These are phyloP conservation scores for Camellia japonica DNA, from an alignment of 148 eudicot genomes.

Conservation along the genomic window DNA sequence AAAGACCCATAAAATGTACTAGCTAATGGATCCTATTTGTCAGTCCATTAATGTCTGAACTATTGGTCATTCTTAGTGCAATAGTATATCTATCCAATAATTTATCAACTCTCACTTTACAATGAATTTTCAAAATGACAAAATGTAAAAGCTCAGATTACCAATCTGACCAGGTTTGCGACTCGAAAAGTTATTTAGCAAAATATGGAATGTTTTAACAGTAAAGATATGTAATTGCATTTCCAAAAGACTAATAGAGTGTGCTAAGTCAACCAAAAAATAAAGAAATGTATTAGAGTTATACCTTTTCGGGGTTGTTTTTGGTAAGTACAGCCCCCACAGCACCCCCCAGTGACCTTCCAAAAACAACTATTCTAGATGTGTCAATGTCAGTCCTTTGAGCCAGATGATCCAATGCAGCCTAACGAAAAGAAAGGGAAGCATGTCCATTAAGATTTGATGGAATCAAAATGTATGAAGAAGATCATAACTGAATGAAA, in stretches of 20 bases:
- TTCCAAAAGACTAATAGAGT: not conserved
- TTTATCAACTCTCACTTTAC: not conserved
- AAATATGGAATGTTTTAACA: not conserved
- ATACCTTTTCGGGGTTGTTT: slow-evolving; percentile 92
- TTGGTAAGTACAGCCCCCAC: slow-evolving; percentile 80
- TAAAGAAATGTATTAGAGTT: not conserved
- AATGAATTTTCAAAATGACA: not conserved
- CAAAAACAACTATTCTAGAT: slow-evolving; percentile 83
- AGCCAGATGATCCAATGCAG: slow-evolving; percentile 87
- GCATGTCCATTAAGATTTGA: slow-evolving; percentile 8
- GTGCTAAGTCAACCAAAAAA: not conserved
- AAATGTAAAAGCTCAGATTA: not conserved
- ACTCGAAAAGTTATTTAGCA: not conserved
- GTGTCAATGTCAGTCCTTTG: slow-evolving; percentile 93
- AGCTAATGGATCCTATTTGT: not conserved
- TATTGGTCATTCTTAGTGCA: not conserved
- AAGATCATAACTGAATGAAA: not conserved
- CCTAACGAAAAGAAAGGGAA: slow-evolving; percentile 40
- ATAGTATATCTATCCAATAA: not conserved
- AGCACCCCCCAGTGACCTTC: slow-evolving; percentile 98
- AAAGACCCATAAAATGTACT: not conserved
- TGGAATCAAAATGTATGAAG: not conserved
- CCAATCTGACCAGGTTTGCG: not conserved
- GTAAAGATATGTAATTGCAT: not conserved
- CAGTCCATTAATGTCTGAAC: not conserved